Evolutionary conservation across 306 rosid genomes (phyloP).

Genomic region (Prunus persica): DNA sequence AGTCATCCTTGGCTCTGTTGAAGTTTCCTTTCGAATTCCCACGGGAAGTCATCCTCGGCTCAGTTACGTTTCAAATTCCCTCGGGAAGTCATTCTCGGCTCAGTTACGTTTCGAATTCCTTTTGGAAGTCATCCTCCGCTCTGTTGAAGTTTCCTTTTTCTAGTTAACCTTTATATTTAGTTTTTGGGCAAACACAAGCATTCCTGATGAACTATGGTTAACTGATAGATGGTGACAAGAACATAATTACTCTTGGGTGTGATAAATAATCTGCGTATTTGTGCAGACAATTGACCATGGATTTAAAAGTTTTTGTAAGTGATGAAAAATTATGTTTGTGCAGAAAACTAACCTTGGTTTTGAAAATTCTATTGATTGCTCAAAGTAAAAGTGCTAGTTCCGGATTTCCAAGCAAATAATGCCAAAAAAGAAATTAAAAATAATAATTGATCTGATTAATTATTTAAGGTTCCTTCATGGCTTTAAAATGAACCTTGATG

Average conservation of each 20-base stretch:
- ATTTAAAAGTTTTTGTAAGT: not conserved
- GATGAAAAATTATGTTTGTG: not conserved
- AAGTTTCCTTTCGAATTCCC: not conserved
- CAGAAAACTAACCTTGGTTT: not conserved
- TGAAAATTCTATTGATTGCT: not conserved
- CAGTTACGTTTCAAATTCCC: not conserved
- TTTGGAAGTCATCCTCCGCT: constrained; percentile 78
- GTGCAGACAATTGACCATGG: not conserved
- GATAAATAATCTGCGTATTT: constrained; percentile 10
- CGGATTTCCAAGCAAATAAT: no score
- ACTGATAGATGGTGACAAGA: constrained; percentile 6
- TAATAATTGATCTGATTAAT: not conserved
- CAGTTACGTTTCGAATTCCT: not conserved
- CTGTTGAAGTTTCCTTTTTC: constrained; percentile 12
- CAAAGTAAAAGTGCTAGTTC: no score
- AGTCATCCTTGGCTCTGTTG: not conserved
- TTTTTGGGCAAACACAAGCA: not conserved
- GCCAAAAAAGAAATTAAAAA: no score
- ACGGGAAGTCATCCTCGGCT: not conserved
- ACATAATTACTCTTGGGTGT: not conserved
- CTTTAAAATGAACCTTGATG: not conserved
- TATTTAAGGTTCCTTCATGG: not conserved
- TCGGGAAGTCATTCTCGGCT: constrained; percentile 47
- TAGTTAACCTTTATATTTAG: constrained; percentile 11
- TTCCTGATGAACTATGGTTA: constrained; percentile 10